Evolutionary conservation across 352 stramenopile species (phyloP), one percentile per base, ranked within the genome.

Genomic region (Pilasporangium apinafurcum): DNA sequence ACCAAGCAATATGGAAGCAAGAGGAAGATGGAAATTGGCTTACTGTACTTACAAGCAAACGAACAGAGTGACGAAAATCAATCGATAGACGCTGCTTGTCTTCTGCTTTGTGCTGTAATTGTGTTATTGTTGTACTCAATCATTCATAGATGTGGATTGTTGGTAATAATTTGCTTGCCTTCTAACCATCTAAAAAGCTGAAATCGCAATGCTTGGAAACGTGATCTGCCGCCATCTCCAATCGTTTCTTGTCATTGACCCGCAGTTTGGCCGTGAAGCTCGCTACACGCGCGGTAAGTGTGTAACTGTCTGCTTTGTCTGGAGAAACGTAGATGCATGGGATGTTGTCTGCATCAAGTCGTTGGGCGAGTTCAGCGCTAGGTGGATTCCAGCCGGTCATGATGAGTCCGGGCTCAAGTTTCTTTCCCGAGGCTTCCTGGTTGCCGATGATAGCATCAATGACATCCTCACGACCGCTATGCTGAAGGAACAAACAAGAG

Each of bases 311-410:
- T 30, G 78, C 80, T 50, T 82, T 84, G 38, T 84, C 67, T 3
- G 81, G 81, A 13, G 81, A 79, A 24, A 91, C 78, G 53, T 93
- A 93, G 44, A 93, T 93, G 59, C 81, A 93, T 37, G 81, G 81
- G 45, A 91, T 93, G 46, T 83, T 88, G 59, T 86, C 78, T 9
- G 65, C 65, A n/a, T 93, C 72, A 21, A 93, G 65, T 29, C 72
- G 71, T 31, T 65, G 55, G 14, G 74, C 64, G 20, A 93, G 68
- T 40, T 78, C 71, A 29, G 65, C 64, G 44, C 64, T 88, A 8
- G 81, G 78, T 7, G 75, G 76, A 37, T 90, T 67, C 81, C 81
- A 93, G 9, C 81, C 81, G 5, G 81, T 93, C 39, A 93, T 58
- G 62, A 93, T 93, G 26, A 93, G 58, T 1, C 81, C 81, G 16